A percentile compares a stretch with the other conserved stretches of the same genome.
phyloP scores from a whole-genome alignment of 441 rosid genomes.

The Populus trichocarpa region DNA sequence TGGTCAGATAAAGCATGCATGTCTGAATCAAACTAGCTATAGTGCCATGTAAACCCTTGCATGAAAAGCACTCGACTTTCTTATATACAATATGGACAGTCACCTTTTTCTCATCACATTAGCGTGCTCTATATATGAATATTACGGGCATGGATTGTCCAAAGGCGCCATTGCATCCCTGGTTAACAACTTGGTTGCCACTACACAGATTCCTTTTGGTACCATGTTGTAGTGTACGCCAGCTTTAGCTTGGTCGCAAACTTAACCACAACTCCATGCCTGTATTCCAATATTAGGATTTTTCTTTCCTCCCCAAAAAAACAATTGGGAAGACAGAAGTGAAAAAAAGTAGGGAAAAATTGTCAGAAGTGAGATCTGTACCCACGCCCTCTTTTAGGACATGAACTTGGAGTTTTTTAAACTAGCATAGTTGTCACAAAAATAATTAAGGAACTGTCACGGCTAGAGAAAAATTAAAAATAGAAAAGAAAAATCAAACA shows the following conservation, averaged over 20 bases:
- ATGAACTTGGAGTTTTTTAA: no score
- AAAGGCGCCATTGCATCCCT: not conserved
- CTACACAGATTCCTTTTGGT: not conserved
- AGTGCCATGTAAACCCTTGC: not conserved
- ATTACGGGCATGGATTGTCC: not conserved
- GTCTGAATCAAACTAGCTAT: not conserved
- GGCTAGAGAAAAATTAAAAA: no score
- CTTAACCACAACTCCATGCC: no score
- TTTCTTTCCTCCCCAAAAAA: no score
- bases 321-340: no score
- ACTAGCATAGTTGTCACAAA: no score
- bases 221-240: not conserved
- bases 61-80: conserved; percentile 15
- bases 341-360: not conserved
- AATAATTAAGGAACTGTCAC: no score
- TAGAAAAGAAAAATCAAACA: no score
- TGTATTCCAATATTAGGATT: no score
- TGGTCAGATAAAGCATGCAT: not conserved
- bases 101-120: conserved; percentile 3
- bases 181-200: not conserved
- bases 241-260: no score
- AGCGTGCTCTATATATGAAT: not conserved
- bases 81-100: conserved; percentile 9
- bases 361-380: conserved; percentile 32
- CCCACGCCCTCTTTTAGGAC: conserved; percentile 1